Conservation (phyloP, 116 monocot species). For the Dioscorea cayenensis region DNA sequence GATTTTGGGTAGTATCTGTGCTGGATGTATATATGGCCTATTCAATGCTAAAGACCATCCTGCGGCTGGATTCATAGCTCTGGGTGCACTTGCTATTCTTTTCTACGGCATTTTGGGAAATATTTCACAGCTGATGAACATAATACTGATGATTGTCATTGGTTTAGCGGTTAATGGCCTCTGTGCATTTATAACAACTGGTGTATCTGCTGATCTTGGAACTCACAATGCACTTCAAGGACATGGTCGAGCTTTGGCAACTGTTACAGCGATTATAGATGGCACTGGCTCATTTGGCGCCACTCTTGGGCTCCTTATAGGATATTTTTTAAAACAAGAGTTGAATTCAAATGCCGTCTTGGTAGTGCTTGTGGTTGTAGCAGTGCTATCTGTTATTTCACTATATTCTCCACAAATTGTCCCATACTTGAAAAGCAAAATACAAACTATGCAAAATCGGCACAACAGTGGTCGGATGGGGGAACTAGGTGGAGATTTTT, state of each 20-base stretch:
- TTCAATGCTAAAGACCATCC: conserved; percentile 52
- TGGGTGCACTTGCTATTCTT: conserved; percentile 57
- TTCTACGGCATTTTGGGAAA: conserved; percentile 53
- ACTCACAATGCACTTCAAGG: conserved; percentile 60
- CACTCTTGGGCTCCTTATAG: conserved; percentile 60
- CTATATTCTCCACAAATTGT: too few relatives aligned
- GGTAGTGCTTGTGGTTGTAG: too few relatives aligned
- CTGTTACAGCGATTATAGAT: conserved; percentile 75
- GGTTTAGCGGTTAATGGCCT: conserved; percentile 75
- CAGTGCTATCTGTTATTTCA: too few relatives aligned
- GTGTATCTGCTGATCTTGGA: conserved; percentile 73
- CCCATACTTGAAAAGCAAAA: too few relatives aligned
- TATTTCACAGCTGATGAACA: conserved; percentile 45
- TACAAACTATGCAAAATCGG: too few relatives aligned
- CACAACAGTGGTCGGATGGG: too few relatives aligned
- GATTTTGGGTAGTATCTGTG: not conserved
- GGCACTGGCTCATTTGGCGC: conserved; percentile 78
- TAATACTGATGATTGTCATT: conserved; percentile 48
- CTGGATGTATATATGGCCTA: conserved; percentile 60
- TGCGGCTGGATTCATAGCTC: conserved; percentile 65
- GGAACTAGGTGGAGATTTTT: too few relatives aligned
- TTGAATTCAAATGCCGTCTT: too few relatives aligned
- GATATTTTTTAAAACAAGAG: conserved; percentile 3
- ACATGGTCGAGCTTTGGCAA: conserved; percentile 61
- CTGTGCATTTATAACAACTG: conserved; percentile 75